These are phyloP conservation scores for Malus domestica DNA, from an alignment of 306 rosid species.

Conservation along the genomic window ASM211411v1 NC_041790.1:29836501-29837000, in stretches of 20 bases:
- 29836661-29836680: rapidly evolving
- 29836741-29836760: neutral
- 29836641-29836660: too few species aligned
- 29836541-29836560: too few species aligned
- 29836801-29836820: neutral
- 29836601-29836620: too few species aligned
- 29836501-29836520: neutral
- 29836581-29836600: too few species aligned
- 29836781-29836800: neutral
- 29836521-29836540: too few species aligned
- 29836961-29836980: neutral
- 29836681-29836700: too few species aligned
- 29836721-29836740: too few species aligned
- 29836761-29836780: neutral
- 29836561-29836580: too few species aligned
- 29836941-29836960: conserved; percentile 17
- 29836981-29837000: neutral
- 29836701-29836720: too few species aligned
- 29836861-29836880: neutral
- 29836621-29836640: too few species aligned
- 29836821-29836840: conserved; percentile 7
- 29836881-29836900: conserved; percentile 5
- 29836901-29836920: conserved; percentile 53
- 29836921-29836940: conserved; percentile 53
- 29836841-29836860: neutral